Conservation (phyloP, 139 green algal species). For the Haematococcus sp. region DNA sequence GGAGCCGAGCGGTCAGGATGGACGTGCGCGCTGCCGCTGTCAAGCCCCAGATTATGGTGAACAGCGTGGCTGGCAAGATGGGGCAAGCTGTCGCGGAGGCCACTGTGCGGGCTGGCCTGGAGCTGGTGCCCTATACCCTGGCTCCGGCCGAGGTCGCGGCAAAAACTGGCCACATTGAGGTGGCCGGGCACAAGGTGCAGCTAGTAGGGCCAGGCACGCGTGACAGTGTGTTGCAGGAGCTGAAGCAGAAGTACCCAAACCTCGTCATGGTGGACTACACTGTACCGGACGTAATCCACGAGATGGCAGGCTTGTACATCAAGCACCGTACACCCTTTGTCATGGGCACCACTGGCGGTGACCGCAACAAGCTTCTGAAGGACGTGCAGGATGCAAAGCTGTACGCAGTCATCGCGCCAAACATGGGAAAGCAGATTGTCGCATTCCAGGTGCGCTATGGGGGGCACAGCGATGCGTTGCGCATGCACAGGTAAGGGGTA, state of each 20-base stretch:
- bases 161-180: constrained; percentile 4
- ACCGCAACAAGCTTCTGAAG: constrained; percentile 75
- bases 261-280: constrained; percentile 97
- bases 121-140: constrained; percentile 83
- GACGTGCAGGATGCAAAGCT: constrained; percentile 48
- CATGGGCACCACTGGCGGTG: constrained; percentile 97
- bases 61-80: constrained; percentile 90
- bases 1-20: too few species aligned
- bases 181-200: constrained; percentile 39
- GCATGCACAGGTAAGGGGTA: background rate
- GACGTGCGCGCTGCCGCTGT: background rate
- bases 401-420: constrained; percentile 95
- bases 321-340: constrained; percentile 89
- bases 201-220: constrained; percentile 42
- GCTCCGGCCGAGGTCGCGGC: constrained; percentile 40
- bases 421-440: constrained; percentile 99
- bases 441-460: constrained; percentile 53
- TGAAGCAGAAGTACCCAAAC: constrained; percentile 42
- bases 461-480: background rate
- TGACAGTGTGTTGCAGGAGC: constrained; percentile 8
- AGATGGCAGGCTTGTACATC: constrained; percentile 88
- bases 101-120: constrained; percentile 67
- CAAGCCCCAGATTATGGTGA: constrained; percentile 38
- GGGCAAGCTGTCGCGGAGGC: constrained; percentile 83
- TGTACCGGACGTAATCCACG: constrained; percentile 77